Conservation (phyloP, 2,329 filamentous ascomycete species). For the Colletotrichum euphorbiae region DNA sequence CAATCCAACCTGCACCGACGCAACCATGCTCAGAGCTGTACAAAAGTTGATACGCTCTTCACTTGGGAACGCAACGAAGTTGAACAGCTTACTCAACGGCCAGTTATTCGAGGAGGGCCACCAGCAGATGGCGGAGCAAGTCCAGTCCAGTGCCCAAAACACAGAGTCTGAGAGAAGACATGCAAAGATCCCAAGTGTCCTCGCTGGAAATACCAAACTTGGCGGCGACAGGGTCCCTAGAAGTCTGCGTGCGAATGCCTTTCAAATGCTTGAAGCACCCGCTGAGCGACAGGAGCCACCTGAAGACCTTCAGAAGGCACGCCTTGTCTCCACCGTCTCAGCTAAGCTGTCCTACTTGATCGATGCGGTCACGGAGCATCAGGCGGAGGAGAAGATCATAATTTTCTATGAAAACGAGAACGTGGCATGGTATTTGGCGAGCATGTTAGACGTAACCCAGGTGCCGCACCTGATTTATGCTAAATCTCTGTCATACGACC, state of each 20-base stretch:
- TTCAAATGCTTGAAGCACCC: slow-evolving; percentile 22
- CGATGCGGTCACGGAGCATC: slow-evolving; percentile 75
- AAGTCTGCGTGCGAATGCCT: slow-evolving; percentile 48
- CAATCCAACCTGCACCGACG: slow-evolving; percentile 62
- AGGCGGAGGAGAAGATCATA: slow-evolving; percentile 84
- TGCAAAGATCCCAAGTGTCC: slow-evolving; percentile 17
- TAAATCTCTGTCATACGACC: slow-evolving; percentile 68
- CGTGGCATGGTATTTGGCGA: slow-evolving; percentile 85
- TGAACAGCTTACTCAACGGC: slow-evolving; percentile 62
- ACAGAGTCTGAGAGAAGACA: slow-evolving; percentile 9
- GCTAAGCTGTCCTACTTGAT: slow-evolving; percentile 90
- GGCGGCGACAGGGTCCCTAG: slow-evolving; percentile 51
- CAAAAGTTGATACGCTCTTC: slow-evolving; percentile 65
- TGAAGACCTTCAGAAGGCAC: slow-evolving; percentile 67
- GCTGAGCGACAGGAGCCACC: slow-evolving; percentile 47
- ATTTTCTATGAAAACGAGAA: slow-evolving; percentile 94
- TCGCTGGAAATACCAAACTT: slow-evolving; percentile 58
- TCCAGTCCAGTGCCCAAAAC: slow-evolving; percentile 32
- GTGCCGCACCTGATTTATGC: slow-evolving; percentile 76
- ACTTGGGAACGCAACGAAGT: slow-evolving; percentile 54
- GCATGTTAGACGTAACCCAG: slow-evolving; percentile 79
- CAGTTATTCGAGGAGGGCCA: slow-evolving; percentile 58
- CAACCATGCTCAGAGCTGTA: slow-evolving; percentile 62
- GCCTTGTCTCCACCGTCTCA: slow-evolving; percentile 82
- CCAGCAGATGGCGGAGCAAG: slow-evolving; percentile 48